phyloP scores from a whole-genome alignment of 2,329 filamentous ascomycete genomes.

The Exophiala spinifera region DNA sequence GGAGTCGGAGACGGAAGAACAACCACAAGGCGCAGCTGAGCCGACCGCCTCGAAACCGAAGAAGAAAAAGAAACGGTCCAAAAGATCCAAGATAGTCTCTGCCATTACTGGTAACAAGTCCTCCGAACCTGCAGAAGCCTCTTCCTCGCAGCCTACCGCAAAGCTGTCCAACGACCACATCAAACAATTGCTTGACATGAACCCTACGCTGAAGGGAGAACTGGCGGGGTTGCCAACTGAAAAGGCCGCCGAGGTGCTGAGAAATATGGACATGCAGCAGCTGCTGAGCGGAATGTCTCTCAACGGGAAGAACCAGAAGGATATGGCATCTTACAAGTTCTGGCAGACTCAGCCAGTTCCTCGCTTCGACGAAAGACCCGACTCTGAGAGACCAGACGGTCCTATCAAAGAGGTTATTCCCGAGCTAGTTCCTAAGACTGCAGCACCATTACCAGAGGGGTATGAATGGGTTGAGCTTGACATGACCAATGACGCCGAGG shows the following conservation, averaged over 20 bases:
- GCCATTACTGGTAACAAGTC: constrained; percentile 21
- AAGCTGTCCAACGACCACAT: constrained; percentile 23
- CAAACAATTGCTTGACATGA: constrained; percentile 43
- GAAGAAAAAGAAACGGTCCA: constrained; percentile 30
- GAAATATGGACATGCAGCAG: constrained; percentile 47
- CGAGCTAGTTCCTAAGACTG: constrained; percentile 74
- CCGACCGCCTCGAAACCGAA: constrained; percentile 12
- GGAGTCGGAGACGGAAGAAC: constrained; percentile 25
- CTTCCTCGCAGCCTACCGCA: constrained; percentile 21
- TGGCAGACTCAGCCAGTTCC: constrained; percentile 97
- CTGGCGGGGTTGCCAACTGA: constrained; percentile 70
- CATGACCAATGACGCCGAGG: constrained; percentile 69
- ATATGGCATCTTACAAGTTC: constrained; percentile 97
- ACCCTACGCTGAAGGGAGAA: constrained; percentile 65
- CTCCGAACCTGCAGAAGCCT: constrained; percentile 18
- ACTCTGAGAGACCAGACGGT: constrained; percentile 65
- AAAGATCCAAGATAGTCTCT: constrained; percentile 26
- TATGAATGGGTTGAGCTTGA: constrained; percentile 97
- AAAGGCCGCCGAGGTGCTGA: constrained; percentile 50
- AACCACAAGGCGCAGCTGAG: constrained; percentile 12
- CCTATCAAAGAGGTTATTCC: constrained; percentile 77
- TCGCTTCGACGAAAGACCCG: constrained; percentile 63
- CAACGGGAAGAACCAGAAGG: constrained; percentile 84
- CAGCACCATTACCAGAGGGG: constrained; percentile 69
- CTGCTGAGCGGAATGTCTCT: constrained; percentile 58